phyloP scores from a whole-genome alignment of 306 rosid genomes.

The Acacia confusa region DNA sequence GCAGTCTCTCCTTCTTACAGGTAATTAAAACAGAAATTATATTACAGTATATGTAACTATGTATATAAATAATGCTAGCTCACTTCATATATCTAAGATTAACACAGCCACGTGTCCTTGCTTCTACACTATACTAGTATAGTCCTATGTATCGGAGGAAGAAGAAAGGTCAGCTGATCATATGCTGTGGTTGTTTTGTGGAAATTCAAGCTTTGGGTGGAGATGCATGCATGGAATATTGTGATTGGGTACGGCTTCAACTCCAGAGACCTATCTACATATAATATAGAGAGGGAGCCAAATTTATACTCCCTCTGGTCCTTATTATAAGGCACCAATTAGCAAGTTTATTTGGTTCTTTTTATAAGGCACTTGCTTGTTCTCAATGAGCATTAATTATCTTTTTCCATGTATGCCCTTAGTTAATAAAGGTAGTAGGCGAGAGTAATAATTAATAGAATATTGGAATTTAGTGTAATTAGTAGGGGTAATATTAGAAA shows the following conservation, averaged over 20 bases:
- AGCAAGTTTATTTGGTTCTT: too few relatives aligned
- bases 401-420: too few relatives aligned
- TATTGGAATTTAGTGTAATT: too few relatives aligned
- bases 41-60: not conserved
- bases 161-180: not conserved
- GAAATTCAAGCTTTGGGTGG: slow-evolving; percentile 13
- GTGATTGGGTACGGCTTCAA: not conserved
- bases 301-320: too few relatives aligned
- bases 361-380: too few relatives aligned
- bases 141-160: not conserved
- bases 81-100: not conserved
- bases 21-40: not conserved
- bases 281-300: not conserved
- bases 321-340: too few relatives aligned
- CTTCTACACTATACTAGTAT: not conserved
- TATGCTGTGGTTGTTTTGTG: not conserved
- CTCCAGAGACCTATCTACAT: not conserved
- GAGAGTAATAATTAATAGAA: too few relatives aligned
- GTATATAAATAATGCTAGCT: not conserved
- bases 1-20: not conserved
- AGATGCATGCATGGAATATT: slow-evolving; percentile 34
- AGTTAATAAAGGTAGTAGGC: too few relatives aligned
- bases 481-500: too few relatives aligned
- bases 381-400: too few relatives aligned
- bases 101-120: not conserved